Evolutionary conservation across 495 filamentous ascomycete species (phyloP).

Genomic region (Aspergillus carlsbadensis): DNA sequence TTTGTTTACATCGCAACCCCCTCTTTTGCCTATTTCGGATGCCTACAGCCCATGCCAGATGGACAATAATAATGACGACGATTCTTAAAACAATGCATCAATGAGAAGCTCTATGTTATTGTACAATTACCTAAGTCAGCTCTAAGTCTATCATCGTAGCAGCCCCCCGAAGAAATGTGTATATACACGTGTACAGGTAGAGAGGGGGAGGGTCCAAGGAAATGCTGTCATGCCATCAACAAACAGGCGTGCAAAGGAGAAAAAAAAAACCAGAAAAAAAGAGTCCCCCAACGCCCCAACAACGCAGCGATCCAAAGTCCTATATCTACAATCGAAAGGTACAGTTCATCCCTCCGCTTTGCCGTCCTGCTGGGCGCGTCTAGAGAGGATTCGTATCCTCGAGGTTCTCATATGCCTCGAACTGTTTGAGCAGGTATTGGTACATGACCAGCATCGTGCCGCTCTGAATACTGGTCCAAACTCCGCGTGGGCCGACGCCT

Average conservation of each 20-base stretch:
- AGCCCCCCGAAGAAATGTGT: slow-evolving; percentile 2
- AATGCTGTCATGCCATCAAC: slow-evolving; percentile 11
- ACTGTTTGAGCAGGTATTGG: slow-evolving; percentile 76
- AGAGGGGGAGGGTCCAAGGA: not conserved
- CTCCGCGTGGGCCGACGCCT: slow-evolving; percentile 85
- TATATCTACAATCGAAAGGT: slow-evolving; percentile 10
- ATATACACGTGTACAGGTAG: slow-evolving; percentile 14
- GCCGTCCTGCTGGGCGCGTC: not conserved
- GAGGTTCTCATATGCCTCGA: slow-evolving; percentile 52
- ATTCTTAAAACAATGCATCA: not conserved
- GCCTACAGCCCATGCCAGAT: not conserved
- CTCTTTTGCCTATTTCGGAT: slow-evolving; percentile 4
- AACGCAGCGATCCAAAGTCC: slow-evolving; percentile 20
- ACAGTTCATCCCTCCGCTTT: not conserved
- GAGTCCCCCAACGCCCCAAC: slow-evolving; percentile 30
- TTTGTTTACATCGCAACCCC: slow-evolving; percentile 26
- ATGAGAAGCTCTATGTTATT: slow-evolving; percentile 1
- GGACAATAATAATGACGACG: too few relatives aligned
- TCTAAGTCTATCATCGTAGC: slow-evolving; percentile 7
- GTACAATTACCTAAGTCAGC: slow-evolving; percentile 4
- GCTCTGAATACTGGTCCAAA: slow-evolving; percentile 98
- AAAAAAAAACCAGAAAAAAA: slow-evolving; percentile 9
- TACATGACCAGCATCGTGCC: slow-evolving; percentile 97
- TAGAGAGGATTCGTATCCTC: slow-evolving; percentile 30
- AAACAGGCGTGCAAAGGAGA: slow-evolving; percentile 1